phyloP scores from a whole-genome alignment of 2,329 filamentous ascomycete genomes.

The Mollisia scopiformis region DNA sequence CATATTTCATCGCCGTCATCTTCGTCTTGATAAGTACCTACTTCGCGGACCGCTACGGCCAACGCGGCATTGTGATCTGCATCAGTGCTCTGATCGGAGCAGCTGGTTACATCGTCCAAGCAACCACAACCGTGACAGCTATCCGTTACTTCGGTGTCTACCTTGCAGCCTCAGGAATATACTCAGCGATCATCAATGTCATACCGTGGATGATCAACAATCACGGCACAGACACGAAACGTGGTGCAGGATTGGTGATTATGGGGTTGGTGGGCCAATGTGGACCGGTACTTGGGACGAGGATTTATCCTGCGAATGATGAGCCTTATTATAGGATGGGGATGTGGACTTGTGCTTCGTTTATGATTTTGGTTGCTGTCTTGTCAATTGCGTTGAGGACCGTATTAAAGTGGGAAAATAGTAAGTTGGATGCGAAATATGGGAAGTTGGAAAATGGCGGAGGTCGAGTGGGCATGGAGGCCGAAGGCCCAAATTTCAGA shows the following conservation, averaged over 20 bases:
- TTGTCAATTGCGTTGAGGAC: slow-evolving; percentile 56
- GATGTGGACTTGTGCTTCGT: slow-evolving; percentile 60
- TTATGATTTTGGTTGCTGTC: slow-evolving; percentile 62
- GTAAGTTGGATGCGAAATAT: slow-evolving; percentile 53
- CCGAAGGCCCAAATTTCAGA: background rate
- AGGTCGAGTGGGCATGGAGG: background rate
- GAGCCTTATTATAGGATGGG: slow-evolving; percentile 56
- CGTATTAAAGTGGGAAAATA: slow-evolving; percentile 62
- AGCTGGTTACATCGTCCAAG: background rate
- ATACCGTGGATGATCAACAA: slow-evolving; percentile 74
- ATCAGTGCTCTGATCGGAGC: background rate
- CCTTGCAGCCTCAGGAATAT: slow-evolving; percentile 62
- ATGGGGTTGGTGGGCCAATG: slow-evolving; percentile 69
- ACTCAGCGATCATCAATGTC: slow-evolving; percentile 70
- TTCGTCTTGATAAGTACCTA: slow-evolving; percentile 63
- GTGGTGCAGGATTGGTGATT: slow-evolving; percentile 66
- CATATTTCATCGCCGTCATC: slow-evolving; percentile 69
- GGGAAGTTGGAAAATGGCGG: slow-evolving; percentile 16
- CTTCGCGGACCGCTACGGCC: slow-evolving; percentile 58
- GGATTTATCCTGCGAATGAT: slow-evolving; percentile 57
- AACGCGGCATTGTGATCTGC: background rate
- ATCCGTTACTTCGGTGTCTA: slow-evolving; percentile 33
- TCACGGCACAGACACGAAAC: slow-evolving; percentile 68
- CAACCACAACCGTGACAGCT: background rate
- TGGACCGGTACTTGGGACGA: slow-evolving; percentile 64